A percentile compares a stretch with the other conserved stretches of the same genome.
Conservation (phyloP, 1,139 yeast species). For the Lodderomyces oxycetoniae region DNA sequence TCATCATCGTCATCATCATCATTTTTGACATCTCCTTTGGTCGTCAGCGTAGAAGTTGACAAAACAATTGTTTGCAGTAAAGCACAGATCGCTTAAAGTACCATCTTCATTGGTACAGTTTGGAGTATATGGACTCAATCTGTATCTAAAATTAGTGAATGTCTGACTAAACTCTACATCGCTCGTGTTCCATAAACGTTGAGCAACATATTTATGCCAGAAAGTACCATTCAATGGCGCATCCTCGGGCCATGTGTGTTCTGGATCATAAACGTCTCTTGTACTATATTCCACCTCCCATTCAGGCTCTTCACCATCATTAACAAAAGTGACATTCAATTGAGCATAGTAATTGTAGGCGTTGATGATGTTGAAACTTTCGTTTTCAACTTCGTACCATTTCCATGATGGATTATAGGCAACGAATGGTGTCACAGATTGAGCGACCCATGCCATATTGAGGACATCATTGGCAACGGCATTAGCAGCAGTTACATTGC, state of each 20-base stretch:
- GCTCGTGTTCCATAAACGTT: conserved; percentile 28
- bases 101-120: conserved; percentile 25
- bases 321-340: conserved; percentile 47
- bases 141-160: conserved; percentile 44
- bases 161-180: conserved; percentile 41
- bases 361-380: conserved; percentile 59
- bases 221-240: conserved; percentile 57
- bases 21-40: conserved; percentile 8
- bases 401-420: conserved; percentile 67
- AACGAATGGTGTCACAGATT: conserved; percentile 60
- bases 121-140: conserved; percentile 50
- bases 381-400: conserved; percentile 62
- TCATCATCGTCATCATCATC: too few relatives aligned
- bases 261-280: conserved; percentile 45
- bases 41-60: conserved; percentile 10
- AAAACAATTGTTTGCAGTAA: conserved; percentile 27
- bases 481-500: conserved; percentile 26
- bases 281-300: conserved; percentile 56
- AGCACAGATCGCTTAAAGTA: conserved; percentile 2
- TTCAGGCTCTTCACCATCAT: conserved; percentile 47
- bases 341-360: conserved; percentile 52
- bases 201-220: conserved; percentile 45
- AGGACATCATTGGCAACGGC: conserved; percentile 39
- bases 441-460: conserved; percentile 61
- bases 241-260: conserved; percentile 45